Base-by-base conservation (phyloP, 2,329 filamentous ascomycete species). In the Aspergillus terreus region DNA sequence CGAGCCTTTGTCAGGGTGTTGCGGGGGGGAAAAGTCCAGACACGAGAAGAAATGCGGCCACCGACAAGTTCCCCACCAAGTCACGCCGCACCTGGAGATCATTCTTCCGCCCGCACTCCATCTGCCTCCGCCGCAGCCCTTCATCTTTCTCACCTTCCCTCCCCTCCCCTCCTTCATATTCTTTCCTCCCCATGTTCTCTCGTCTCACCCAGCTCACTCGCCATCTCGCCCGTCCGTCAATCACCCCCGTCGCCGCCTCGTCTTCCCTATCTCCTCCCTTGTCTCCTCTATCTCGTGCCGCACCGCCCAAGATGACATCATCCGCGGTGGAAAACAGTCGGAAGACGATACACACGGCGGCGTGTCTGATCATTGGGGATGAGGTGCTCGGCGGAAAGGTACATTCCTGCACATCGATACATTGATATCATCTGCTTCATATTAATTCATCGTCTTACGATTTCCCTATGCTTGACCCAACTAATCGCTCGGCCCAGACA, bases 341-440 rank as follows among this genome's bases (percentile, higher is more conserved):
- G 46, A 77, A 85, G 65, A 84, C 81, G 54, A 95, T 97, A 61
- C 85, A 90, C 67, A 96, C 92, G 44, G 94, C 92, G 10, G 92
- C 88, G 51, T 95, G 90, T 71, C 75, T 97, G 58, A 91, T 99
- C 54, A 97, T 99, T 63, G 92, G 92, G n/a, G 92, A 97, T 73
- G 92, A 96, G 71, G 91, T 97, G 4, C 79, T 97, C 4, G 92
- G 91, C 19, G 92, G 94, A 63, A 97, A 97, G 86, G 92, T 90
- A 70, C 58, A 76, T 65, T 47, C 36, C 30, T 17, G 6, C 30
- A 21, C 19, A 19, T 19, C 19, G 19, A 19, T 23, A 11, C 10
- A 15, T 14, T 33, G 17, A 15, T 35, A 4, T 12, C 6, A 6
- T 14, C 3, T 7, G 9, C 12, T 17, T 1, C 15, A 42, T 42